Conservation (phyloP, 371 early-diverging fungal species). For the Mortierella sp. region DNA sequence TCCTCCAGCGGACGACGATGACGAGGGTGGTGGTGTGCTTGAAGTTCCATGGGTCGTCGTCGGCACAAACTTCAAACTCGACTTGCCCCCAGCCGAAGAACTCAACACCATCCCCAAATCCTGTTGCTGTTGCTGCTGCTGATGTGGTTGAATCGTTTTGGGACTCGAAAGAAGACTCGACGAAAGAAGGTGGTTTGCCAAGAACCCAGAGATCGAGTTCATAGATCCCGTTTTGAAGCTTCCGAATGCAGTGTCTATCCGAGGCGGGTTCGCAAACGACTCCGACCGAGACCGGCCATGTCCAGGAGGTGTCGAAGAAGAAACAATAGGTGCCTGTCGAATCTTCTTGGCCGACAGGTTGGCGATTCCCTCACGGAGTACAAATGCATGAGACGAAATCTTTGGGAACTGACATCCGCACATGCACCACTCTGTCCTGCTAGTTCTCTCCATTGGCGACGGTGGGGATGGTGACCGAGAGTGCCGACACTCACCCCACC, state of each 20-base stretch:
- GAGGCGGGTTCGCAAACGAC: conserved; percentile 18
- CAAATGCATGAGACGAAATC: conserved; percentile 49
- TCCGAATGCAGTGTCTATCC: conserved; percentile 21
- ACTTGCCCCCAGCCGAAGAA: conserved; percentile 13
- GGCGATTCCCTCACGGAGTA: conserved; percentile 38
- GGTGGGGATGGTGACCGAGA: background rate
- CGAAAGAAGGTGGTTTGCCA: conserved; percentile 43
- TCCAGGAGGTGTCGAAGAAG: conserved; percentile 5
- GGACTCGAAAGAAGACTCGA: conserved; percentile 27
- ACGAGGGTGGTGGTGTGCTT: background rate
- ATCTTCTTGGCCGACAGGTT: conserved; percentile 35
- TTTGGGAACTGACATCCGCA: conserved; percentile 56
- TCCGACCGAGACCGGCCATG: conserved; percentile 43
- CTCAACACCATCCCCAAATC: conserved; percentile 40
- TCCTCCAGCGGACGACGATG: conserved; percentile 16
- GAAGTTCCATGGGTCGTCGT: conserved; percentile 13
- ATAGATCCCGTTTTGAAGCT: conserved; percentile 34
- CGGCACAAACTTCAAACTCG: conserved; percentile 26
- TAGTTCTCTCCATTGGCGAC: background rate
- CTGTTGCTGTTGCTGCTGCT: background rate
- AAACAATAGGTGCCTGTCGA: conserved; percentile 31
- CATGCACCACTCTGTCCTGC: conserved; percentile 26
- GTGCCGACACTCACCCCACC: conserved; percentile 45
- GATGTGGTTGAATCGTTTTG: conserved; percentile 14
- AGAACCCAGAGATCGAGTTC: conserved; percentile 51